A percentile compares a stretch with the other conserved stretches of the same genome.
Evolutionary conservation across 805 yeast genomes (phyloP).

Genomic region (Nakazawaea ernobii): DNA sequence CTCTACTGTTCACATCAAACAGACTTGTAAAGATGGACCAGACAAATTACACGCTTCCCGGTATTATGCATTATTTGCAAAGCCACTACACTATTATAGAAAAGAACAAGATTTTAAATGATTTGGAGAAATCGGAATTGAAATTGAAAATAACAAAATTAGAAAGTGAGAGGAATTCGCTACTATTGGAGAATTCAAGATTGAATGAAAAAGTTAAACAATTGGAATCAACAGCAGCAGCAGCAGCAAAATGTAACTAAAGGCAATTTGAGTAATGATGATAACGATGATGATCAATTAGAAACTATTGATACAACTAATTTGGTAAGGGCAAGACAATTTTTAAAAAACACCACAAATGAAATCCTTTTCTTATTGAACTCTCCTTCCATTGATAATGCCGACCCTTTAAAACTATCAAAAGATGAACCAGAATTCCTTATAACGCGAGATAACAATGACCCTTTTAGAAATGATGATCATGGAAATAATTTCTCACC

Average conservation of each 20-base stretch:
- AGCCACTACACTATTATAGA: conserved; percentile 48
- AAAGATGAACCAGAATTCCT: conserved; percentile 13
- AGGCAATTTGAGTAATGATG: background rate
- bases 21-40: conserved; percentile 9
- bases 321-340: conserved; percentile 26
- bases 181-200: conserved; percentile 35
- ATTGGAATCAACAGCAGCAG: background rate
- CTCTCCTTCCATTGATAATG: conserved; percentile 26
- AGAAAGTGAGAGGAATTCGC: conserved; percentile 45
- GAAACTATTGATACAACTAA: conserved; percentile 4
- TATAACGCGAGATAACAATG: background rate
- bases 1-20: background rate
- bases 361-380: conserved; percentile 30
- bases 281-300: background rate
- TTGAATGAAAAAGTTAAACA: conserved; percentile 32
- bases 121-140: conserved; percentile 47
- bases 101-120: conserved; percentile 41
- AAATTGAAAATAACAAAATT: conserved; percentile 44
- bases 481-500: background rate
- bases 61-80: conserved; percentile 53
- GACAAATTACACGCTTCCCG: conserved; percentile 42
- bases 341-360: conserved; percentile 28
- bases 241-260: no score
- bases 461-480: background rate
- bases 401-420: conserved; percentile 20